Base-by-base conservation (phyloP, 192 early-diverging fungal genomes). In the Coemansia sp. region DNA sequence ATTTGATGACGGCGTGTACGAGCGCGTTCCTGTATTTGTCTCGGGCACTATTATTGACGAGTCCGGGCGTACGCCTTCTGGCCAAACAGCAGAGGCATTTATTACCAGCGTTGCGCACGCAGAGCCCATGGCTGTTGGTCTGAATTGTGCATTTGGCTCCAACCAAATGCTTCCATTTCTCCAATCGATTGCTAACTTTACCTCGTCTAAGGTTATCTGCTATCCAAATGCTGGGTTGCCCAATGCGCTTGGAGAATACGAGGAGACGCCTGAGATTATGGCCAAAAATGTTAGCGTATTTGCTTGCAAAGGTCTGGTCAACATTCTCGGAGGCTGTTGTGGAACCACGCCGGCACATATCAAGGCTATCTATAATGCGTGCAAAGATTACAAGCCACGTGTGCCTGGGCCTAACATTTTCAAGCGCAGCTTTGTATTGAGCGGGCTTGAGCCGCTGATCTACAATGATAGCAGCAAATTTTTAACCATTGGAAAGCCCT, bases 141-240 rank as follows among this genome's bases (percentile, higher is more conserved):
- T 98, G 53, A 93, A 93, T 75, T 93, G 92, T 63, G 90, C 92
- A 16, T 78, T 93, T 53, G 92, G 92, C 27, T 93, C 96, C 34
- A 85, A 87, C 59, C 94, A 96, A 78, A 98, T 98, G 96, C 85
- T 90, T 26, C 96, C 96, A 34, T 98, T 98, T 64, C 82, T 98
- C 67, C 90, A 95, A 74, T 89, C 88, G 67, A 94, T 98, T 49
- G 87, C 93, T 51, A 87, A 87, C 60, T 92, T 89, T 57, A 88
- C 93, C 48, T 85, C 90, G 52, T 82, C 88, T 7, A 90, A 89
- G 66, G 83, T 91, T 41, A 93, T 98, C 53, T 98, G 94, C 74
- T 98, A 98, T 64, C 96, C 96, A 26, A 98, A 98, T 67, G 94
- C 96, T 53, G 95, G 95, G 73, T 77, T 98, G 44, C 95, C 95